Percentiles rank a stretch among this genome's conserved stretches.
Evolutionary conservation across 2,329 filamentous ascomycete genomes (phyloP).

Genomic region (Trichoderma atrobrunneum): DNA sequence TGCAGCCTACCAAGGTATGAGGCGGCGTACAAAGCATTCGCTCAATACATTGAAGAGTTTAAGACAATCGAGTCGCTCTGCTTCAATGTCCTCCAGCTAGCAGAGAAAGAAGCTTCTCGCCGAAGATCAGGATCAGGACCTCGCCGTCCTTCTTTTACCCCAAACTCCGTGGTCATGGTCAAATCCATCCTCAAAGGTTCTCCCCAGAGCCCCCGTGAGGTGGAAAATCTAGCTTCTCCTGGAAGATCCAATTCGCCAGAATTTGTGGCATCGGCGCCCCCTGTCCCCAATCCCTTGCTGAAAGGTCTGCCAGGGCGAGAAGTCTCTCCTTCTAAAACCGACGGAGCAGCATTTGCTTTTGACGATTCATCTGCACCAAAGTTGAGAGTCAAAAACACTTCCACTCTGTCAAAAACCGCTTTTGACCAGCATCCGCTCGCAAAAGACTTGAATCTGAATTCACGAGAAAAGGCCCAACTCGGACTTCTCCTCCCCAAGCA

Average conservation of each 20-base stretch:
- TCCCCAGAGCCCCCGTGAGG: constrained; percentile 18
- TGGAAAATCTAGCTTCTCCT: constrained; percentile 13
- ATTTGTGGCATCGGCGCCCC: constrained; percentile 13
- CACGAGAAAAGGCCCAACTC: constrained; percentile 30
- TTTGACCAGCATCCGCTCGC: constrained; percentile 40
- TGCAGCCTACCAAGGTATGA: constrained; percentile 33
- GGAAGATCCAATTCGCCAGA: constrained; percentile 5
- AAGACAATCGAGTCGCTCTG: constrained; percentile 36
- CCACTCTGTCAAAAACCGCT: constrained; percentile 34
- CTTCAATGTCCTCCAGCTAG: constrained; percentile 25
- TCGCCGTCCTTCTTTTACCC: background rate
- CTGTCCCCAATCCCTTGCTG: constrained; percentile 43
- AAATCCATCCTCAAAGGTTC: constrained; percentile 10
- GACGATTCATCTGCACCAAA: constrained; percentile 32
- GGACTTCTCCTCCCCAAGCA: constrained; percentile 37
- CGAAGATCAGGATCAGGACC: background rate
- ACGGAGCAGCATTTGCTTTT: constrained; percentile 35
- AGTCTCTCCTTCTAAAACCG: constrained; percentile 37
- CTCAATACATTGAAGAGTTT: constrained; percentile 33
- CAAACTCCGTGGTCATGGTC: constrained; percentile 4
- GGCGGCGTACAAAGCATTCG: constrained; percentile 29
- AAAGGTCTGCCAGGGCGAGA: constrained; percentile 40
- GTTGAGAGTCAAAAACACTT: constrained; percentile 32
- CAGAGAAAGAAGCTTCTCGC: constrained; percentile 16
- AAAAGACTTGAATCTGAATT: constrained; percentile 29